Base-by-base conservation (phyloP, 192 early-diverging fungal species). In the Lobosporangium transversale region DNA sequence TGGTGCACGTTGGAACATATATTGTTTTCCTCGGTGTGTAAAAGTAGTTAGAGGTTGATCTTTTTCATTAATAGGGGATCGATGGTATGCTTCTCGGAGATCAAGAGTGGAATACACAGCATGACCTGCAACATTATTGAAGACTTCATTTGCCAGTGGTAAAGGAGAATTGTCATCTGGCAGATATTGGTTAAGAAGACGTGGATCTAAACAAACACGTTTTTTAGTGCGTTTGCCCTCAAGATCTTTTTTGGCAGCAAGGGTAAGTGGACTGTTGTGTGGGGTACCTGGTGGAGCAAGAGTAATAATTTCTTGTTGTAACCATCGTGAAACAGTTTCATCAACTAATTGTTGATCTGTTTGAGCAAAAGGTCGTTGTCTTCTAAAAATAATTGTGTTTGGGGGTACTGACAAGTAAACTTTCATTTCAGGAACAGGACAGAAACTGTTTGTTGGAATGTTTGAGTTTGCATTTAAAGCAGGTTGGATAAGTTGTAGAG, bases 201-300 rank as follows among this genome's bases (percentile, higher is more conserved):
- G 26, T 18, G 58, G 58, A 60, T 60, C 58, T 10, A 60, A 30
- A 36, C 58, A 48, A 15, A 60, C 58, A 24, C 58, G 42, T 3
- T n/a, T 47, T 32, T 47, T 44, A 1, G 44, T 60, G 3, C 20
- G 23, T 7, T 60, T 29, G 23, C 58, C 44, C 12, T 47, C 17
- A 8, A 60, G 29, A 36, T 60, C 44, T 29, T 48, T 44, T 31
- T 48, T 44, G 1, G 42, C 26, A 14, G 58, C 58, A 18, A 60
- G 29, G 7, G 58, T 60, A 2, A 60, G 29, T 1, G 58, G 30
- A 32, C 36, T 60, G 31, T 60, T 60, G 26, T 48, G 44, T 18
- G 44, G 43, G 36, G 44, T 60, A n/a, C 29, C 29, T 6, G 18
- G 15, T 2, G 58, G 58, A 14, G 58, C 58, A 9, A 27, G 20